These are phyloP conservation scores for Pulveroboletus sp. DNA, from an alignment of 768 basidiomycete genomes.

Conservation along the genomic window DNA sequence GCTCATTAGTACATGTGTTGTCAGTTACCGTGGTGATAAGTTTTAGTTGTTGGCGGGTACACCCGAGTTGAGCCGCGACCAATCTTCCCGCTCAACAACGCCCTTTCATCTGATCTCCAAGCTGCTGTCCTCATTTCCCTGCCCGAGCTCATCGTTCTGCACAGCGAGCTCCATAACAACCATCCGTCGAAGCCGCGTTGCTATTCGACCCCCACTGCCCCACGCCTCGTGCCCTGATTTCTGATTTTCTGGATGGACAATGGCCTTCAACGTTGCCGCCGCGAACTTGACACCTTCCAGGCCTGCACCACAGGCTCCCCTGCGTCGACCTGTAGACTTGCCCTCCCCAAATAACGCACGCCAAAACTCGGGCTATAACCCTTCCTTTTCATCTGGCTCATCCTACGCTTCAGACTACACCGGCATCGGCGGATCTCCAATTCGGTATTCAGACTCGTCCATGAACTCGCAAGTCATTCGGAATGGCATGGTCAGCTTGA, in stretches of 20 bases:
- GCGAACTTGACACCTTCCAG: slow-evolving; percentile 72
- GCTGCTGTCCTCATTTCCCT: background rate
- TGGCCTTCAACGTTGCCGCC: slow-evolving; percentile 51
- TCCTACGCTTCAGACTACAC: slow-evolving; percentile 68
- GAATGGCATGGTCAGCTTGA: slow-evolving; percentile 76
- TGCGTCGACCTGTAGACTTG: slow-evolving; percentile 43
- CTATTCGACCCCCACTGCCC: background rate
- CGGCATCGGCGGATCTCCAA: slow-evolving; percentile 80
- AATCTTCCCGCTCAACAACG: background rate
- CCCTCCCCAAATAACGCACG: slow-evolving; percentile 41
- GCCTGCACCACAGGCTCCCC: slow-evolving; percentile 72
- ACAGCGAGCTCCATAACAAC: slow-evolving; percentile 2
- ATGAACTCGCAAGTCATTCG: slow-evolving; percentile 52
- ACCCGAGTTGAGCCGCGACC: slow-evolving; percentile 23
- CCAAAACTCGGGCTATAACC: slow-evolving; percentile 54
- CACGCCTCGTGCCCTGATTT: slow-evolving; percentile 11
- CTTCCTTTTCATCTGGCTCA: slow-evolving; percentile 57
- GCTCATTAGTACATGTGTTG: background rate
- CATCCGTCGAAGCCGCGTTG: too few relatives aligned
- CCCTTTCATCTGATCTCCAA: background rate
- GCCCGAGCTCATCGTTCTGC: slow-evolving; percentile 4
- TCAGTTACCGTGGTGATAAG: slow-evolving; percentile 31
- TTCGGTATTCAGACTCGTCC: slow-evolving; percentile 41
- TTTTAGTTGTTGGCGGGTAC: slow-evolving; percentile 23
- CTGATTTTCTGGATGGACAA: slow-evolving; percentile 23